Evolutionary conservation across 179 eudicot genomes (phyloP).

Genomic region (Silene noctiflora): DNA sequence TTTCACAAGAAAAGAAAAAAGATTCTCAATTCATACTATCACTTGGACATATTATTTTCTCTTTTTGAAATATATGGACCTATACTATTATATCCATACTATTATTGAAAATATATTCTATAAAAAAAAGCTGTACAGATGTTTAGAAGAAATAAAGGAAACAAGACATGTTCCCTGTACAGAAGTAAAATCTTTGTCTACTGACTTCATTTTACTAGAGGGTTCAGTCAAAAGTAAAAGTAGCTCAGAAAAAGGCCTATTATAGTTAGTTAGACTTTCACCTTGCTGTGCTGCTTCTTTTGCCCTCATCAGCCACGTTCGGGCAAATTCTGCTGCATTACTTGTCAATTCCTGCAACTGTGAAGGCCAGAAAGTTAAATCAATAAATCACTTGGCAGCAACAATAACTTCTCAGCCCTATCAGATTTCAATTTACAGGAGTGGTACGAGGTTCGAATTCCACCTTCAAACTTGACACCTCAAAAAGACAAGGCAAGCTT

Average conservation of each 20-base stretch:
- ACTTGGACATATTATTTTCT: no score
- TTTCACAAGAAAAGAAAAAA: no score
- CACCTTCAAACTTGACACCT: neutral
- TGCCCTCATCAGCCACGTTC: conserved; percentile 42
- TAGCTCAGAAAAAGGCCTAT: neutral
- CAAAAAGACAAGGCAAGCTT: neutral
- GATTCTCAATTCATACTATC: no score
- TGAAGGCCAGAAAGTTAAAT: conserved; percentile 17
- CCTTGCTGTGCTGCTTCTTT: conserved; percentile 49
- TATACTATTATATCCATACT: no score
- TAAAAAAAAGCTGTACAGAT: neutral
- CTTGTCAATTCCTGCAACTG: conserved; percentile 45
- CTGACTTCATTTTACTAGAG: neutral
- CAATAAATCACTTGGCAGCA: conserved; percentile 6
- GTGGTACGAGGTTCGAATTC: neutral
- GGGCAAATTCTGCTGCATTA: conserved; percentile 46
- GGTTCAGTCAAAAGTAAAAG: neutral
- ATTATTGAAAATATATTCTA: no score
- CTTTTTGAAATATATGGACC: no score
- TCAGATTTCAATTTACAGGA: conserved; percentile 5
- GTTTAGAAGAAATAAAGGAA: neutral
- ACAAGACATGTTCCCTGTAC: neutral
- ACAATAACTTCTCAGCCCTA: neutral
- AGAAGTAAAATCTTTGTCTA: neutral
- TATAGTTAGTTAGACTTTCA: conserved; percentile 14